A percentile compares a stretch with the other conserved stretches of the same genome.
Conservation (phyloP, 441 rosid species). For the Erysimum pusillum region DNA sequence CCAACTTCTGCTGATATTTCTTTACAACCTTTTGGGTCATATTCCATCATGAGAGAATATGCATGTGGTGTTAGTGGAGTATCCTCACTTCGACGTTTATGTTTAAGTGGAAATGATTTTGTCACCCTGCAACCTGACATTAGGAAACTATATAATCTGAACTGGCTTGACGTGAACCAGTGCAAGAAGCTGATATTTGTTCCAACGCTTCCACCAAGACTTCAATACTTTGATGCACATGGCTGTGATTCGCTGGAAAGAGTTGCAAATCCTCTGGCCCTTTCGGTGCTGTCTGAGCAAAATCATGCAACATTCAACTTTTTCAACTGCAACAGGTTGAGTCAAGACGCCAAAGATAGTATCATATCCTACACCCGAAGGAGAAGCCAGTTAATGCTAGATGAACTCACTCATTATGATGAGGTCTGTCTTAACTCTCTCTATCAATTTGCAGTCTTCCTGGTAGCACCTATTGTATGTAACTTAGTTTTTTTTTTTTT, state of each 20-base stretch:
- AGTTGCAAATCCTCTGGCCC: not conserved
- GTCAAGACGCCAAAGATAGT: slow-evolving; percentile 7
- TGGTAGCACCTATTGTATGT: not conserved
- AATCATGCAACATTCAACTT: slow-evolving; percentile 1
- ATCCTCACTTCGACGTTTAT: slow-evolving; percentile 6
- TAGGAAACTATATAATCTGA: slow-evolving; percentile 9
- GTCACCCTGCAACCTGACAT: slow-evolving; percentile 1
- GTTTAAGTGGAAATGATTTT: slow-evolving; percentile 9
- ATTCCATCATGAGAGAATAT: not conserved
- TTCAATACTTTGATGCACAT: not conserved
- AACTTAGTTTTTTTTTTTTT: not conserved
- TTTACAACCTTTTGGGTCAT: not conserved
- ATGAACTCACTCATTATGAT: not conserved
- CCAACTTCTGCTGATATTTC: not conserved
- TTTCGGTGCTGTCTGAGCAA: not conserved
- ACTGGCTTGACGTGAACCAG: slow-evolving; percentile 8
- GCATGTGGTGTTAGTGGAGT: not conserved
- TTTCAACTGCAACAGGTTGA: slow-evolving; percentile 26
- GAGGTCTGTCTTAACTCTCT: not conserved
- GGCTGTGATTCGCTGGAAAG: not conserved
- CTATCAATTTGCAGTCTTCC: not conserved
- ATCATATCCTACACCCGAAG: not conserved
- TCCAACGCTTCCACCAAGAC: not conserved
- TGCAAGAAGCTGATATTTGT: slow-evolving; percentile 18
- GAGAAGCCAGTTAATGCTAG: not conserved